Percentiles rank a stretch among this genome's conserved stretches.
phyloP scores from a whole-genome alignment of 768 basidiomycete genomes.

The Agaricus bisporus region DNA sequence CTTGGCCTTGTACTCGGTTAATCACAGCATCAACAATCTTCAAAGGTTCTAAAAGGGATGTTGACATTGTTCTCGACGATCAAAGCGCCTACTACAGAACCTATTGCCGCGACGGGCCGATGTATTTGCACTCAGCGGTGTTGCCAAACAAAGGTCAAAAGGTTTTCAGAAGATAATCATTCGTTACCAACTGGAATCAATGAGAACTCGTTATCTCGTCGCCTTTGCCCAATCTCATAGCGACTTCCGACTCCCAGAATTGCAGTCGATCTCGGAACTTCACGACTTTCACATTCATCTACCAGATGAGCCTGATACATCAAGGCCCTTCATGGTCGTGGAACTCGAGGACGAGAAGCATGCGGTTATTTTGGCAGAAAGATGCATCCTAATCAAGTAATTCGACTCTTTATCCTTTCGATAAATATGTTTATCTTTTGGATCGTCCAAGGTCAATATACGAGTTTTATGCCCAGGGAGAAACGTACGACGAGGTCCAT shows the following conservation, averaged over 20 bases:
- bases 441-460: constrained; percentile 54
- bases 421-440: not conserved
- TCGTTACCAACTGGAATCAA: constrained; percentile 4
- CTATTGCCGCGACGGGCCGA: too few species aligned
- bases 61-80: not conserved
- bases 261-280: constrained; percentile 70
- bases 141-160: constrained; percentile 1
- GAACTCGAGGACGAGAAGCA: constrained; percentile 66
- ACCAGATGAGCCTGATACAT: constrained; percentile 37
- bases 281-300: constrained; percentile 57
- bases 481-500: constrained; percentile 68
- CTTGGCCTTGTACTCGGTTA: not conserved
- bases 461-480: constrained; percentile 70
- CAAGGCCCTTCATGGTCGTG: constrained; percentile 71
- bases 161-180: not conserved
- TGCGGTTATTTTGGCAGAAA: constrained; percentile 60
- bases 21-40: constrained; percentile 7
- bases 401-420: constrained; percentile 1
- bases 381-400: constrained; percentile 84
- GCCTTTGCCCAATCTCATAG: constrained; percentile 78
- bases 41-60: not conserved
- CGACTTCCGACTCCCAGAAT: constrained; percentile 81
- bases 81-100: too few species aligned
- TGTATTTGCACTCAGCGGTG: not conserved
- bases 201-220: constrained; percentile 43